These are phyloP conservation scores for Lepidium aucheri DNA, from an alignment of 345 rosid genomes.

Conservation along the genomic window DNA sequence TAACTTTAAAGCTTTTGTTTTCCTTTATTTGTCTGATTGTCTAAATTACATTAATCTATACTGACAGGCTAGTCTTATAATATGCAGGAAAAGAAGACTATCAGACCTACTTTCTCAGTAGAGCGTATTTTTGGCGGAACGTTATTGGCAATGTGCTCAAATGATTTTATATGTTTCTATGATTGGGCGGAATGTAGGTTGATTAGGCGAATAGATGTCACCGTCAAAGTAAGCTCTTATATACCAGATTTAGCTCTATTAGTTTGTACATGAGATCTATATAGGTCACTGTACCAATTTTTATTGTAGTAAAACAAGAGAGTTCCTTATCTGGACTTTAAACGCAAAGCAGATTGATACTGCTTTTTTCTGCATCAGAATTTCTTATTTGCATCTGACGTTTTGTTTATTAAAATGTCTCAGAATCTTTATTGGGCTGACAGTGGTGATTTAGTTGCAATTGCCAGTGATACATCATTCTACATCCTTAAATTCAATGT, in stretches of 20 bases:
- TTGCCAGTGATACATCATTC: conserved; percentile 90
- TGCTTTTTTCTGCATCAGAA: background rate
- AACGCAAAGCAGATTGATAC: background rate
- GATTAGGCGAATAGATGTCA: conserved; percentile 90
- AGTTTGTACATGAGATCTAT: background rate
- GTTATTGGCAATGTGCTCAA: conserved; percentile 91
- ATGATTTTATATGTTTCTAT: conserved; percentile 92
- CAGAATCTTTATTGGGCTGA: conserved; percentile 99
- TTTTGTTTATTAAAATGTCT: conserved; percentile 20
- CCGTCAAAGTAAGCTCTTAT: conserved; percentile 64
- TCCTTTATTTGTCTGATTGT: background rate
- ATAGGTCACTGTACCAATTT: background rate
- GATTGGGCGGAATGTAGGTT: conserved; percentile 97
- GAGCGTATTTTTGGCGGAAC: conserved; percentile 86
- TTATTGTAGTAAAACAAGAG: background rate
- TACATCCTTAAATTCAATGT: conserved; percentile 91
- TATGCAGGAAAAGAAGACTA: conserved; percentile 80
- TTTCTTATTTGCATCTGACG: background rate
- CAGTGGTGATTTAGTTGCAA: conserved; percentile 90
- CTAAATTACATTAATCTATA: background rate
- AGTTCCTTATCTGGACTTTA: background rate
- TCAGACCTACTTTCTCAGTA: conserved; percentile 83
- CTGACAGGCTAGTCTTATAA: conserved; percentile 16
- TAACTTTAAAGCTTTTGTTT: background rate
- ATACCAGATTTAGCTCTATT: conserved; percentile 1